Conservation (phyloP, 2,329 filamentous ascomycete species). For the Fusarium globosum region DNA sequence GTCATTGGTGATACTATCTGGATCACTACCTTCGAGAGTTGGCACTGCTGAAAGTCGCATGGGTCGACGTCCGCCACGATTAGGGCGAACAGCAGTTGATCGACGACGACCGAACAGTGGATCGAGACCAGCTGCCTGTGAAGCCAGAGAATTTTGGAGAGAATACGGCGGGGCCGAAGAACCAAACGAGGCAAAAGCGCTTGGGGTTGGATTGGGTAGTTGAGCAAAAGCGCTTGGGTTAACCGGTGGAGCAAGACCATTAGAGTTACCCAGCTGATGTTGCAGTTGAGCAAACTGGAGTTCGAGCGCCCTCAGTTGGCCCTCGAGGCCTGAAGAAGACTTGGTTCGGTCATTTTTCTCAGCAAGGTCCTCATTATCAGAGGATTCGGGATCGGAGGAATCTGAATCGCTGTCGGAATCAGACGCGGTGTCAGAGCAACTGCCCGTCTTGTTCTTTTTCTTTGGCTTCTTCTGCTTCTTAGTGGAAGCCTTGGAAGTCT, state of each 20-base stretch:
- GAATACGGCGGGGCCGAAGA: conserved; percentile 4
- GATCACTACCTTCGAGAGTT: neutral
- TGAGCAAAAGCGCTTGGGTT: conserved; percentile 9
- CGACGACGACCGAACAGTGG: neutral
- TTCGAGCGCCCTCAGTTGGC: conserved; percentile 47
- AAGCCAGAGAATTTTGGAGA: neutral
- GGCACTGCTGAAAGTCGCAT: neutral
- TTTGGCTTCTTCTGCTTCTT: conserved; percentile 26
- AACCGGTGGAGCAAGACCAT: neutral
- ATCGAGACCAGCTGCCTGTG: neutral
- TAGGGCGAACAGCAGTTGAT: neutral
- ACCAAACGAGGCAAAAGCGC: neutral
- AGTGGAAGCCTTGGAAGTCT: conserved; percentile 5
- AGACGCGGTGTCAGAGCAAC: conserved; percentile 21
- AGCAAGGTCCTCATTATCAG: conserved; percentile 30
- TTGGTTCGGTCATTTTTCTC: conserved; percentile 24
- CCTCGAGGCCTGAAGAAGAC: conserved; percentile 35
- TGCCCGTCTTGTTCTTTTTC: neutral
- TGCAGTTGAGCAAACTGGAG: conserved; percentile 44
- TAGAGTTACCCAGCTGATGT: conserved; percentile 29
- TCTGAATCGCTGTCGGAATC: conserved; percentile 34
- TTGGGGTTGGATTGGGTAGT: conserved; percentile 5
- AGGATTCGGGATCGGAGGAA: conserved; percentile 41
- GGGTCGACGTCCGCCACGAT: neutral
- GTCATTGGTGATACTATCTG: neutral